Evolutionary conservation across 108 stramenopile genomes (phyloP), one percentile per base, ranked within the genome.

Genomic region (Skeletonema costatum): DNA sequence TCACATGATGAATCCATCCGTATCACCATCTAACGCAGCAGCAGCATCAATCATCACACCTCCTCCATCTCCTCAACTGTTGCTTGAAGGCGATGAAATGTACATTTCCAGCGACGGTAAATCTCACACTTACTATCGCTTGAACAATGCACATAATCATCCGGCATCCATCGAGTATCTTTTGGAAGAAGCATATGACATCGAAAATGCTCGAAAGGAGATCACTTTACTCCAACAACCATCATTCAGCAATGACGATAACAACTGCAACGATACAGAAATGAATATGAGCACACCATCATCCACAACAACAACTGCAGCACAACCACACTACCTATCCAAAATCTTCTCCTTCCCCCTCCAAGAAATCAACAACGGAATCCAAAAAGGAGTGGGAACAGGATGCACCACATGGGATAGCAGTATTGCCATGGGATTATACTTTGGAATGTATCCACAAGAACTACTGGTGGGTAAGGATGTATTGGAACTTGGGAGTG

Each of bases 371-470:
- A 70, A 68, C 44, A 53, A 76, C 31, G 76, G 78, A 30, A 53
- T 73, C 1, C 61, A 77, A 38, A 73, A 53, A 25, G 38, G 50
- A n/a, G 82, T 69, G 2, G 86, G 88, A 3, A 91, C 90, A 13
- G 90, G 90, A 21, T 68, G 79, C 10, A 82, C 65, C 25, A 88
- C 90, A 38, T 92, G 90, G 90, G 90, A 92, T 51, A 81, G 83
- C 25, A 84, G 87, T 10, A 74, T 93, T 66, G 86, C 75, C 35
- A 88, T 90, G 86, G 38, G 83, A 32, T 33, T 90, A 50, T 86
- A 72, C 60, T 87, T 89, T 68, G 46, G 70, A 0, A 35, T 66
- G 2, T 56, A 82, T 31, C 86, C 85, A 10, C 38, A 81, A 32
- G 32, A 78, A n/a, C 67, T 90, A 12, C 68, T 90, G 16, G 10